Evolutionary conservation across 306 rosid species (phyloP).

Genomic region (Vigna trinervia): DNA sequence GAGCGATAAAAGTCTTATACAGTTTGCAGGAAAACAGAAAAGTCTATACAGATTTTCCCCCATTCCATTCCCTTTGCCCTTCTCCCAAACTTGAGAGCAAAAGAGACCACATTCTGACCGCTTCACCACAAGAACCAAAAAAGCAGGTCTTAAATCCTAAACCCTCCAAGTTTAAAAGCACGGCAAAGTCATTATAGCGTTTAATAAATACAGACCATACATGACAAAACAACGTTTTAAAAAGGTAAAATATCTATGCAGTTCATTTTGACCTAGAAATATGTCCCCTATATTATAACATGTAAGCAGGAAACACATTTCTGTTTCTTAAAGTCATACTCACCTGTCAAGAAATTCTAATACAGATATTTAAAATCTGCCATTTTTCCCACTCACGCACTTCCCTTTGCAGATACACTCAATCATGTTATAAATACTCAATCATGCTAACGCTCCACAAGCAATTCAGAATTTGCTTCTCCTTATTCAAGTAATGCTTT

Average conservation of each 20-base stretch:
- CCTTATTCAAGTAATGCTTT: too few relatives aligned
- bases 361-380: constrained; percentile 7
- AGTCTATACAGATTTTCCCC: background rate
- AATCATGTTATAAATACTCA: constrained; percentile 2
- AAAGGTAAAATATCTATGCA: background rate
- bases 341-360: background rate
- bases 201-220: background rate
- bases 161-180: constrained; percentile 13
- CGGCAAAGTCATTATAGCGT: background rate
- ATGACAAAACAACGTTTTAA: background rate
- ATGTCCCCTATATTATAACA: background rate
- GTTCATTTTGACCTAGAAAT: background rate
- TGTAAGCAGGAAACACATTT: background rate
- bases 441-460: background rate
- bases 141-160: background rate
- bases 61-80: constrained; percentile 4
- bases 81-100: constrained; percentile 18
- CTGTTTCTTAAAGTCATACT: constrained; percentile 6
- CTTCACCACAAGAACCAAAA: constrained; percentile 2
- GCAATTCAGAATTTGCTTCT: constrained; percentile 20
- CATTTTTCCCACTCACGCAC: background rate
- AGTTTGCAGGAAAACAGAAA: too few relatives aligned
- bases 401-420: background rate
- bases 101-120: background rate
- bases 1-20: background rate